Percentiles rank a stretch among this genome's conserved stretches.
Conservation (phyloP, 148 eudicot genomes). For the Cornus kousa region DNA sequence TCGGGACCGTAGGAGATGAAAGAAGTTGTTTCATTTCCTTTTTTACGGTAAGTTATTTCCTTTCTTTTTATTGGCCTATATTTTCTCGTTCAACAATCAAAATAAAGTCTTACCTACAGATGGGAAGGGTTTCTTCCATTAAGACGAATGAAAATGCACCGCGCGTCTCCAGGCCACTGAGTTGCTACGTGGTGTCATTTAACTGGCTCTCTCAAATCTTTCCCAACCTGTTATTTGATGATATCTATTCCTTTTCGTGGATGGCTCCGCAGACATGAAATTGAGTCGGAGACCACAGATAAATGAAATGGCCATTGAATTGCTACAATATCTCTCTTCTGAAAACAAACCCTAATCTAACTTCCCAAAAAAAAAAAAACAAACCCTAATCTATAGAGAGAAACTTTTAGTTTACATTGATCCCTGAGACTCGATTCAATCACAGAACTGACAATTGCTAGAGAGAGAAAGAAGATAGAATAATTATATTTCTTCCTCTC, state of each 20-base stretch:
- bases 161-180: no score
- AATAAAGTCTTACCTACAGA: no score
- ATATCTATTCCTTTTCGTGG: neutral
- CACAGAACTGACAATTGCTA: neutral
- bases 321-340: neutral
- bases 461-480: neutral
- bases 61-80: no score
- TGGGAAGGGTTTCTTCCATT: no score
- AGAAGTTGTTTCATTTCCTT: no score
- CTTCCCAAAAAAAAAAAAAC: no score
- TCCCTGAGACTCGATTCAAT: neutral
- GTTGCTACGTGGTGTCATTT: neutral
- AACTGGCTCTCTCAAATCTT: neutral
- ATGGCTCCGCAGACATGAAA: neutral
- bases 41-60: no score
- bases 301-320: neutral
- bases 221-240: neutral
- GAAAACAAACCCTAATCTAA: neutral
- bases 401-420: neutral
- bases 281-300: neutral
- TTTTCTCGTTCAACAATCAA: no score
- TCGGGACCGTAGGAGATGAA: no score
- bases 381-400: constrained; percentile 6
- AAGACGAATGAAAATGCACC: no score
- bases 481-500: neutral